Evolutionary conservation across 768 basidiomycete species (phyloP).

Genomic region (Naganishia kalamii): DNA sequence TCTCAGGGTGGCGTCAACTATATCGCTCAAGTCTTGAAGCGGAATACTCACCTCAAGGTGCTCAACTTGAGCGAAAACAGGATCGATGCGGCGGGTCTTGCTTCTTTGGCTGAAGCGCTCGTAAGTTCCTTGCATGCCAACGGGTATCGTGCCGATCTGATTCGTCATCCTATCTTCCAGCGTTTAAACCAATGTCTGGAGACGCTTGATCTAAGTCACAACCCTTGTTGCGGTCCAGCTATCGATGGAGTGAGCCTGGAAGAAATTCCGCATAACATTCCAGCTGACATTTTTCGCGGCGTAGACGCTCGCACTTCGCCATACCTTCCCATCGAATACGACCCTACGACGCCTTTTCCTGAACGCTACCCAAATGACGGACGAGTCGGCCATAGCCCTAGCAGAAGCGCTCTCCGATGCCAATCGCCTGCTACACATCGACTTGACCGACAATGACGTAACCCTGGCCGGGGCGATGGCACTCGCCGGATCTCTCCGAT

Average conservation of each 20-base stretch:
- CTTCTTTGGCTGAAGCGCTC: constrained; percentile 77
- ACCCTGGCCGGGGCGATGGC: constrained; percentile 92
- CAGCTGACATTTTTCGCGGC: not conserved
- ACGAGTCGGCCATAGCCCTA: constrained; percentile 82
- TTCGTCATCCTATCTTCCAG: constrained; percentile 46
- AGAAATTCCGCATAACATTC: not conserved
- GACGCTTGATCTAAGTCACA: constrained; percentile 85
- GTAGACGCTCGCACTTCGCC: constrained; percentile 62
- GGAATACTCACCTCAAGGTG: constrained; percentile 89
- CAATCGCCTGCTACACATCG: constrained; percentile 77
- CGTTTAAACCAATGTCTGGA: constrained; percentile 93
- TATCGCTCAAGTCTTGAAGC: constrained; percentile 88
- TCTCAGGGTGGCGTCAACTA: constrained; percentile 69
- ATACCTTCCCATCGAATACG: constrained; percentile 85
- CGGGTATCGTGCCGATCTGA: not conserved
- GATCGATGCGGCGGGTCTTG: constrained; percentile 73
- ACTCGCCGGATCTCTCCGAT: constrained; percentile 71
- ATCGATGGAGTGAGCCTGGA: constrained; percentile 71
- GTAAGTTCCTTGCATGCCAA: constrained; percentile 51
- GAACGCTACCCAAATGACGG: constrained; percentile 69
- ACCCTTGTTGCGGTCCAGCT: constrained; percentile 83
- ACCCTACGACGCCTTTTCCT: constrained; percentile 88
- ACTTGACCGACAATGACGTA: constrained; percentile 72
- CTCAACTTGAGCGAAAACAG: constrained; percentile 92
- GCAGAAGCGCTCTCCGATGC: constrained; percentile 95